A percentile compares a stretch with the other conserved stretches of the same genome.
These are phyloP conservation scores for Setomelanomma holmii DNA, from an alignment of 2,329 filamentous ascomycete species.

Conservation along the genomic window DNA sequence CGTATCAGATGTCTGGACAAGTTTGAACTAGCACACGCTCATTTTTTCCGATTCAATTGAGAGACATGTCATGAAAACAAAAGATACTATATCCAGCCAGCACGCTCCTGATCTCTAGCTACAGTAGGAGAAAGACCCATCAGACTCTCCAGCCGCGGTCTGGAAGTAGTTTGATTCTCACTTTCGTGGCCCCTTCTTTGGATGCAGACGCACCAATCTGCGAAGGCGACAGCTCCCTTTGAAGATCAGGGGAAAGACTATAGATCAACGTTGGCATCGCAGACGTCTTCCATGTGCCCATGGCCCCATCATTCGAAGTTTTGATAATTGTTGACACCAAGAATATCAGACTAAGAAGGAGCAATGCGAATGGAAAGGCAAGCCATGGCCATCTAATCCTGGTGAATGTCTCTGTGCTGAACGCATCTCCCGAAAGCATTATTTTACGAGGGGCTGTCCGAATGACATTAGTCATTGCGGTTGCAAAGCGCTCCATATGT, in stretches of 20 bases:
- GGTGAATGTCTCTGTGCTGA: conserved; percentile 16
- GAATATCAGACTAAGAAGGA: conserved; percentile 30
- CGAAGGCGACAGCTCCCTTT: conserved; percentile 13
- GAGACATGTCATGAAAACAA: no score
- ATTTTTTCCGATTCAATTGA: no score
- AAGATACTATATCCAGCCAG: background rate
- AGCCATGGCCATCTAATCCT: conserved; percentile 35
- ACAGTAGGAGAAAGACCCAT: background rate
- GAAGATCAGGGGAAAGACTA: conserved; percentile 27
- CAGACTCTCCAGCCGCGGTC: conserved; percentile 22
- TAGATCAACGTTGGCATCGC: conserved; percentile 38
- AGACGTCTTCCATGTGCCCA: conserved; percentile 41
- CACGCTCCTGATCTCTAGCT: background rate
- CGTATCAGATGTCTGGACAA: no score
- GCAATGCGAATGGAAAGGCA: conserved; percentile 27
- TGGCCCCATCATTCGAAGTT: conserved; percentile 17
- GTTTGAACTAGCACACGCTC: no score
- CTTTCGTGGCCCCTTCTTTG: background rate
- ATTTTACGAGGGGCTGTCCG: conserved; percentile 12
- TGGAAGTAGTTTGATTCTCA: conserved; percentile 17
- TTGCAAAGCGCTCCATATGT: conserved; percentile 25
- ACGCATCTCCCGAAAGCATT: conserved; percentile 16
- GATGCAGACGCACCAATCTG: background rate
- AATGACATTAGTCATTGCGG: conserved; percentile 26
- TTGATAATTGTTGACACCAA: conserved; percentile 31